A percentile compares a stretch with the other conserved stretches of the same genome.
Evolutionary conservation across 257 asterid species (phyloP).

Genomic region (Leonotis leonurus): DNA sequence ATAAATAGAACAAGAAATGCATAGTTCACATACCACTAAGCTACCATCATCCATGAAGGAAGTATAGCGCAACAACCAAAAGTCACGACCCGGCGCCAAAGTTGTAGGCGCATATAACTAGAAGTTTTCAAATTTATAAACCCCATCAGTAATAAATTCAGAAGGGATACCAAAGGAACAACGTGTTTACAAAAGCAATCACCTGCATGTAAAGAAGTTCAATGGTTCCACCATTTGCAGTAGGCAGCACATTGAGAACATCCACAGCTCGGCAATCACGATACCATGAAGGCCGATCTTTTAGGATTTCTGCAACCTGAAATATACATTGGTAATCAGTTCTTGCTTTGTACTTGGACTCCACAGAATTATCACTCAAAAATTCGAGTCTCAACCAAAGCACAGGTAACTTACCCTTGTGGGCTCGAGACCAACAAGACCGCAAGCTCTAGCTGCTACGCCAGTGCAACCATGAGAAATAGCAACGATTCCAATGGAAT

Average conservation of each 20-base stretch:
- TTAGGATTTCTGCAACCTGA: slow-evolving; percentile 91
- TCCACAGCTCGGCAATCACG: slow-evolving; percentile 93
- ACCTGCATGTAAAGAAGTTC: slow-evolving; percentile 95
- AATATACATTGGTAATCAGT: slow-evolving; percentile 5
- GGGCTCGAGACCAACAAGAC: slow-evolving; percentile 94
- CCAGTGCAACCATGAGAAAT: slow-evolving; percentile 99
- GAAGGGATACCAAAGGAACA: background rate
- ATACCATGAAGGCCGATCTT: slow-evolving; percentile 87
- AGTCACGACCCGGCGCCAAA: slow-evolving; percentile 92
- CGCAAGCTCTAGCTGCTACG: slow-evolving; percentile 96
- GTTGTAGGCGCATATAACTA: slow-evolving; percentile 87
- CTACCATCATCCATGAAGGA: slow-evolving; percentile 88
- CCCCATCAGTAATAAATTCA: too few relatives aligned
- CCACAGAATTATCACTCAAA: background rate
- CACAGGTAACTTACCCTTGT: slow-evolving; percentile 52
- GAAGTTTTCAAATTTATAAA: slow-evolving; percentile 12
- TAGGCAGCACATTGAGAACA: slow-evolving; percentile 74
- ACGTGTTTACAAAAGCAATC: background rate
- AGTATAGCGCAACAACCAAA: slow-evolving; percentile 78
- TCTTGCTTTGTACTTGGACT: background rate
- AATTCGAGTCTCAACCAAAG: background rate
- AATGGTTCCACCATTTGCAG: slow-evolving; percentile 92
- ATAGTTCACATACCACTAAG: slow-evolving; percentile 59
- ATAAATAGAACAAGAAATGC: slow-evolving; percentile 25
- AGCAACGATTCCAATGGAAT: slow-evolving; percentile 99